Conservation (phyloP, 2,329 filamentous ascomycete genomes). For the Piedraia hortae region DNA sequence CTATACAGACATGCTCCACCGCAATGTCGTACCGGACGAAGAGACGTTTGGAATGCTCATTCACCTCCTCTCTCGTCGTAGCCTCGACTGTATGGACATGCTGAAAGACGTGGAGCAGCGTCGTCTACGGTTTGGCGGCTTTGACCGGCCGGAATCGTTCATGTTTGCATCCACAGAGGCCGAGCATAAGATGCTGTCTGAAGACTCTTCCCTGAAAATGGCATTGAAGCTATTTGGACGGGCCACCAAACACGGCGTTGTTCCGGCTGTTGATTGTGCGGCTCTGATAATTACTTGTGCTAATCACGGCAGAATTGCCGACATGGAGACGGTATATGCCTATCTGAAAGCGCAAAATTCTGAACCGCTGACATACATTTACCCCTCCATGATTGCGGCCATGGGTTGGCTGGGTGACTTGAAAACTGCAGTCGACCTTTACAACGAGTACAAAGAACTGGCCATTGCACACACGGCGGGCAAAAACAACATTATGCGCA, state of each 20-base stretch:
- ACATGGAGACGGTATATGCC: constrained; percentile 75
- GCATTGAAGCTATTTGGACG: constrained; percentile 66
- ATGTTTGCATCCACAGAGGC: constrained; percentile 72
- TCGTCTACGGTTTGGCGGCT: constrained; percentile 56
- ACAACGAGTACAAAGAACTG: constrained; percentile 75
- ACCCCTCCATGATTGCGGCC: constrained; percentile 82
- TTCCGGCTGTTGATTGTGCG: constrained; percentile 62
- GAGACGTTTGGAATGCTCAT: constrained; percentile 76
- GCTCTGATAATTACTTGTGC: constrained; percentile 71
- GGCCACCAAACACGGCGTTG: constrained; percentile 37
- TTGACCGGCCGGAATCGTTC: constrained; percentile 61
- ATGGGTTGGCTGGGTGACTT: constrained; percentile 63
- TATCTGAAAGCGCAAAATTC: constrained; percentile 66
- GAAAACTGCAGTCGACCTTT: constrained; percentile 71
- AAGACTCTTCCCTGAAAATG: constrained; percentile 66
- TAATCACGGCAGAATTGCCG: constrained; percentile 47
- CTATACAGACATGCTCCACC: constrained; percentile 84
- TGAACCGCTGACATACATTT: constrained; percentile 52
- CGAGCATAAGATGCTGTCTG: constrained; percentile 58
- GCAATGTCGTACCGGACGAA: constrained; percentile 53
- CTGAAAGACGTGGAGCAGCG: constrained; percentile 55
- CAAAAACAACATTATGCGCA: constrained; percentile 35
- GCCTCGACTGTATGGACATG: constrained; percentile 46
- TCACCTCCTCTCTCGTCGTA: constrained; percentile 51
- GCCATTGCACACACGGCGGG: constrained; percentile 67